phyloP scores from a whole-genome alignment of 768 basidiomycete species.

The Tylopilus subfusipes region DNA sequence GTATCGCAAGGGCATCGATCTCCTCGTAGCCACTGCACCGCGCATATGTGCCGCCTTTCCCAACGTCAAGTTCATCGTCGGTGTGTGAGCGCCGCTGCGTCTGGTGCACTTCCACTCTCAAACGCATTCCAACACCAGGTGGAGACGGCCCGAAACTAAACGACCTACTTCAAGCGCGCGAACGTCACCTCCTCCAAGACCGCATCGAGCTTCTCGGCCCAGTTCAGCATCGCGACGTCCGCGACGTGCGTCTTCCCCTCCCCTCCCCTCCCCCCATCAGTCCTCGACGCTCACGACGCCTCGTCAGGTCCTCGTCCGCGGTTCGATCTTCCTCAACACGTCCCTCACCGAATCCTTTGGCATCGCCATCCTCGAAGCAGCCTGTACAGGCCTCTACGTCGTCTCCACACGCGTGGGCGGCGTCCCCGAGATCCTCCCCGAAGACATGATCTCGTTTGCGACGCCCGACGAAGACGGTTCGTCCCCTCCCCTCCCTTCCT shows the following conservation, averaged over 20 bases:
- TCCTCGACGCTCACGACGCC: not conserved
- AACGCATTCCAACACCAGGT: slow-evolving; percentile 41
- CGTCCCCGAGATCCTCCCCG: slow-evolving; percentile 90
- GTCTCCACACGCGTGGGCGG: slow-evolving; percentile 94
- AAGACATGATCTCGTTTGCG: slow-evolving; percentile 94
- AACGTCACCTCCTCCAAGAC: slow-evolving; percentile 86
- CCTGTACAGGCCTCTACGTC: slow-evolving; percentile 90
- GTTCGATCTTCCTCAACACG: slow-evolving; percentile 92
- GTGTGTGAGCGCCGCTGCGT: slow-evolving; percentile 33
- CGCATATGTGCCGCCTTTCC: slow-evolving; percentile 83
- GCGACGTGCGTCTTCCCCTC: slow-evolving; percentile 38
- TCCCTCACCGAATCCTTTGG: slow-evolving; percentile 96
- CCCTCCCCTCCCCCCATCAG: no score
- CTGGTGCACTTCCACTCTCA: not conserved
- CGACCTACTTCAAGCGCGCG: slow-evolving; percentile 92
- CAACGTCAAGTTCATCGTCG: slow-evolving; percentile 85
- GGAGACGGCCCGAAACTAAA: slow-evolving; percentile 96
- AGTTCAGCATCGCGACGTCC: slow-evolving; percentile 79
- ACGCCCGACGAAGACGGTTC: slow-evolving; percentile 90
- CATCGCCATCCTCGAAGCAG: slow-evolving; percentile 96
- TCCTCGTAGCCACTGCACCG: slow-evolving; percentile 89
- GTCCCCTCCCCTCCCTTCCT: slow-evolving; percentile 14
- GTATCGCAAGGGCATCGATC: slow-evolving; percentile 95
- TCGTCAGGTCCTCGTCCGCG: slow-evolving; percentile 75
- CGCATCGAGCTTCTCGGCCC: slow-evolving; percentile 87